A percentile compares a stretch with the other conserved stretches of the same genome.
phyloP scores from a whole-genome alignment of 768 basidiomycete species.

The Cystofilobasidium ferigula region DNA sequence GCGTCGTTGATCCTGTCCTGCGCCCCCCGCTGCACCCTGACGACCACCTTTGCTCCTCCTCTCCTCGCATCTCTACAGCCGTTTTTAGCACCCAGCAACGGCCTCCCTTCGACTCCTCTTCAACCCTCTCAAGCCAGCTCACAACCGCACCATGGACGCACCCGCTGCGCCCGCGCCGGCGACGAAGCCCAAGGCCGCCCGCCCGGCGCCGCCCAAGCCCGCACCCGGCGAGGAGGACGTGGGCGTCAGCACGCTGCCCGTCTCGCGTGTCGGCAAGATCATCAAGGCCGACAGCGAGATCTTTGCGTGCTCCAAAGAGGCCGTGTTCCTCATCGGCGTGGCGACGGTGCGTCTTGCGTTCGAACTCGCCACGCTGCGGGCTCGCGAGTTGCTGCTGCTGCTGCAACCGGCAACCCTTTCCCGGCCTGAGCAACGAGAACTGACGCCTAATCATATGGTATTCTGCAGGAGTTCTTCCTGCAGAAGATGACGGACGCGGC shows the following conservation, averaged over 20 bases:
- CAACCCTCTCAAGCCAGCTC: no score
- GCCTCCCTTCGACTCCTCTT: no score
- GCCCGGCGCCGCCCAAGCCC: neutral
- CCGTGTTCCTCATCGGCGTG: slow-evolving; percentile 15
- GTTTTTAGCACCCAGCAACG: no score
- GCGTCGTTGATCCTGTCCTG: no score
- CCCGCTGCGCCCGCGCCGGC: neutral
- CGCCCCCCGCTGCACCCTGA: no score
- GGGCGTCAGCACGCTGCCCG: slow-evolving; percentile 1
- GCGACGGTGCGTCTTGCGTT: slow-evolving; percentile 6
- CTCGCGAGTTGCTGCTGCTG: no score
- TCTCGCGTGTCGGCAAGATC: slow-evolving; percentile 18
- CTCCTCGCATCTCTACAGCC: no score
- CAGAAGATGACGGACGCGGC: slow-evolving; percentile 15
- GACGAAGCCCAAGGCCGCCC: neutral
- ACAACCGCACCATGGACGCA: neutral
- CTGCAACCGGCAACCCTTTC: no score
- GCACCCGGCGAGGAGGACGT: neutral
- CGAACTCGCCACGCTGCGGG: neutral
- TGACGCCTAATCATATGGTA: no score
- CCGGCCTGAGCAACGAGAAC: no score
- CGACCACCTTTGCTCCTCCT: no score
- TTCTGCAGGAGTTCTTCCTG: slow-evolving; percentile 24
- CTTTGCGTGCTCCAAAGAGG: slow-evolving; percentile 19
- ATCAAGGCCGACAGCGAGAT: slow-evolving; percentile 25